Percentiles rank a stretch among this genome's conserved stretches.
These are phyloP conservation scores for Chalciporus chontae DNA, from an alignment of 768 basidiomycete species.

Conservation along the genomic window DNA sequence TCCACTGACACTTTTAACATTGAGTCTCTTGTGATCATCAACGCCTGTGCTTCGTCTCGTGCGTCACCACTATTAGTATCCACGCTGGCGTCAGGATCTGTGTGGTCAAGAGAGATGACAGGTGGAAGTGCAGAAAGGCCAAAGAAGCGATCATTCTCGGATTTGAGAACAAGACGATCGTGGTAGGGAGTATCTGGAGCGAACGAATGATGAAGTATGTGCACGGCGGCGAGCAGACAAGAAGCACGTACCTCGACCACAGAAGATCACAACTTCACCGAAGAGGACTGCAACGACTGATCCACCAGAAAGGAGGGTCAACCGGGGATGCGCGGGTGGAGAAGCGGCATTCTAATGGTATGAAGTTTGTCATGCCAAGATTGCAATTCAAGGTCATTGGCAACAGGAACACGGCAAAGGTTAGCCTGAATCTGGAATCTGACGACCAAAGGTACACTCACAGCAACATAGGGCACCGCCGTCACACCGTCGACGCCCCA, in stretches of 20 bases:
- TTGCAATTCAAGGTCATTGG: background rate
- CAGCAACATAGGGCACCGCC: slow-evolving; percentile 73
- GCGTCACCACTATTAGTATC: slow-evolving; percentile 7
- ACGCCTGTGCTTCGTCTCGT: slow-evolving; percentile 16
- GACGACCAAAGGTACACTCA: slow-evolving; percentile 34
- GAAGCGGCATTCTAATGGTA: slow-evolving; percentile 54
- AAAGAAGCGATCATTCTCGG: slow-evolving; percentile 62
- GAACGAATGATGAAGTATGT: background rate
- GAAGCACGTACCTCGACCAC: slow-evolving; percentile 51
- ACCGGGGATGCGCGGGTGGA: slow-evolving; percentile 68
- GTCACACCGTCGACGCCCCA: slow-evolving; percentile 38
- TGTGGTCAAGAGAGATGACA: slow-evolving; percentile 20
- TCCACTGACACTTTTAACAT: slow-evolving; percentile 68
- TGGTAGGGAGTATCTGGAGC: slow-evolving; percentile 61
- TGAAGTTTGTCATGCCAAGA: background rate
- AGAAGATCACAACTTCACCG: slow-evolving; percentile 72
- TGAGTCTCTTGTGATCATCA: slow-evolving; percentile 55
- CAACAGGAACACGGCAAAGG: background rate
- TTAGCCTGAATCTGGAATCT: background rate
- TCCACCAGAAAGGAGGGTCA: slow-evolving; percentile 60
- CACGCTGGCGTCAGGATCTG: slow-evolving; percentile 10
- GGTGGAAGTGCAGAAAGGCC: slow-evolving; percentile 54
- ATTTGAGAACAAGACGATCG: slow-evolving; percentile 71
- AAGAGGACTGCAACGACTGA: slow-evolving; percentile 62
- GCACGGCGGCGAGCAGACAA: background rate